Percentiles rank a stretch among this genome's conserved stretches.
These are phyloP conservation scores for Corynascus novoguineensis DNA, from an alignment of 495 filamentous ascomycete species.

Conservation along the genomic window DNA sequence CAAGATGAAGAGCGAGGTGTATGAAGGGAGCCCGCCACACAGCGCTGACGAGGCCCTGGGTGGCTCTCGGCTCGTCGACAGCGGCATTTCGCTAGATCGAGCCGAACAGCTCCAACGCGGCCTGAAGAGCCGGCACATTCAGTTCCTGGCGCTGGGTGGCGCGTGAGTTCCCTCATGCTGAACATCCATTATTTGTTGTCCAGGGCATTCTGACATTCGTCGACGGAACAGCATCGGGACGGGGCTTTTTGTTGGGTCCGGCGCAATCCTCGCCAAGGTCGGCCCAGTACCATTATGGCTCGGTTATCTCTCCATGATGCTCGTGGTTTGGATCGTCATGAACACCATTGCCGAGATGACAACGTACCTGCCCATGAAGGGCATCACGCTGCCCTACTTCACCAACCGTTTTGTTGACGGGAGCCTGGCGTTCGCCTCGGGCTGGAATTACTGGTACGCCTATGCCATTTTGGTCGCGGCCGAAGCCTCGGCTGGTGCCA, in stretches of 20 bases:
- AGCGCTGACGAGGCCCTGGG: constrained; percentile 14
- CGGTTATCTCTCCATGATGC: constrained; percentile 47
- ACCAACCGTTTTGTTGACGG: constrained; percentile 68
- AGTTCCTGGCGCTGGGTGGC: constrained; percentile 68
- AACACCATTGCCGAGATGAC: constrained; percentile 46
- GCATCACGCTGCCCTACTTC: constrained; percentile 56
- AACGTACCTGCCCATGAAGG: constrained; percentile 59
- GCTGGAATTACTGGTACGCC: constrained; percentile 65
- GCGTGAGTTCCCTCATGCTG: constrained; percentile 28
- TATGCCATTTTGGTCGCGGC: constrained; percentile 47
- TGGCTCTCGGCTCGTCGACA: constrained; percentile 16
- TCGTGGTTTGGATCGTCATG: constrained; percentile 43
- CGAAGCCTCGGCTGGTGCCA: constrained; percentile 46
- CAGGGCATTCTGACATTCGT: not conserved
- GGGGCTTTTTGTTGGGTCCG: constrained; percentile 51
- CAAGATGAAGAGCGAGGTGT: constrained; percentile 12
- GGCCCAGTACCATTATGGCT: constrained; percentile 49
- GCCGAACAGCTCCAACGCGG: constrained; percentile 48
- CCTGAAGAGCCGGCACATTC: constrained; percentile 61
- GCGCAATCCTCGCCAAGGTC: constrained; percentile 41
- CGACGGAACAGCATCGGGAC: constrained; percentile 52
- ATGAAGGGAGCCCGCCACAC: not conserved
- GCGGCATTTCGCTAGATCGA: constrained; percentile 22
- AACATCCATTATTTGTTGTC: not conserved
- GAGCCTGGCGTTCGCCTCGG: constrained; percentile 72